Evolutionary conservation across 2,329 filamentous ascomycete genomes (phyloP).

Genomic region (Calycina marina): DNA sequence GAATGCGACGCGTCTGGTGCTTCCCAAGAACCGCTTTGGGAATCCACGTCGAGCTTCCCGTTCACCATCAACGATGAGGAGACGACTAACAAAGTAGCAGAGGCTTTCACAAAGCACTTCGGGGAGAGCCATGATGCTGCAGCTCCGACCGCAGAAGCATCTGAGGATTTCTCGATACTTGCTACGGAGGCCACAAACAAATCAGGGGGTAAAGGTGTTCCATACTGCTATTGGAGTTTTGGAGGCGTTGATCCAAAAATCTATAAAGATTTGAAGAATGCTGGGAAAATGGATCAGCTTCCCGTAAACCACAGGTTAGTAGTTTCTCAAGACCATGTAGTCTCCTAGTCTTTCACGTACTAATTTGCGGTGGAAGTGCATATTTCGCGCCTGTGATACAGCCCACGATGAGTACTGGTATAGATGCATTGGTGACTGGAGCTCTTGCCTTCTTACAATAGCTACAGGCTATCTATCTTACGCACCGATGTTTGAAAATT

Average conservation of each 20-base stretch:
- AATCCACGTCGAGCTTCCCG: constrained; percentile 10
- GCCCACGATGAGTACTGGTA: constrained; percentile 38
- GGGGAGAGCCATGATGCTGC: constrained; percentile 9
- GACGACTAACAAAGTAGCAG: constrained; percentile 6
- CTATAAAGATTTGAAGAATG: constrained; percentile 6
- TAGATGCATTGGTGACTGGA: constrained; percentile 35
- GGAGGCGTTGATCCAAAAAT: constrained; percentile 26
- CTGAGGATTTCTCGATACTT: constrained; percentile 29
- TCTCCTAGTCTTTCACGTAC: too few species aligned
- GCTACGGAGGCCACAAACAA: constrained; percentile 26
- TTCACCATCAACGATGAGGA: constrained; percentile 13
- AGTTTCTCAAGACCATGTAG: too few species aligned
- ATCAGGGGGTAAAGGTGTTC: constrained; percentile 13
- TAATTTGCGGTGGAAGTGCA: too few species aligned
- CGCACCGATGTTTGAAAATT: too few species aligned
- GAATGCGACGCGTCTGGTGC: constrained; percentile 32
- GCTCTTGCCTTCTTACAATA: constrained; percentile 31
- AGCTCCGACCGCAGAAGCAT: constrained; percentile 6
- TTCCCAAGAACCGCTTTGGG: constrained; percentile 15
- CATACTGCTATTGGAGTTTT: constrained; percentile 25
- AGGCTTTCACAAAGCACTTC: constrained; percentile 12
- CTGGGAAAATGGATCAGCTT: constrained; percentile 7
- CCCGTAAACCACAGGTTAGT: constrained; percentile 48
- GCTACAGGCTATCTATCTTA: too few species aligned
- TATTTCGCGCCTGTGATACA: constrained; percentile 43